Conservation (phyloP, 345 rosid genomes). For the Eutrema yunnanense region DNA sequence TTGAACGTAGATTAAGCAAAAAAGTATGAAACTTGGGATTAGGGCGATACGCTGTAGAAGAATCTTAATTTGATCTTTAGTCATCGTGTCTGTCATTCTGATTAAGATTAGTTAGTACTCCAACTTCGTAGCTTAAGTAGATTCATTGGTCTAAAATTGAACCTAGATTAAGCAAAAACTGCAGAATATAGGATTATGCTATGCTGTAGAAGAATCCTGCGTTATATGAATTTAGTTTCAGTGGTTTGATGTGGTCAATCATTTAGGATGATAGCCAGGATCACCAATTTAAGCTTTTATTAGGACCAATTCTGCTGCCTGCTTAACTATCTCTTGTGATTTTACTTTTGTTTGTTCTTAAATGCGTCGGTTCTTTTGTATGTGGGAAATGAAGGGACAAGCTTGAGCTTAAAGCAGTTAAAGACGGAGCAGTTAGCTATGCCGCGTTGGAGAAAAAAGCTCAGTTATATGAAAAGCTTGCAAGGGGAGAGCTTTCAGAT, state of each 20-base stretch:
- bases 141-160: not conserved
- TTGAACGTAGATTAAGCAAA: not conserved
- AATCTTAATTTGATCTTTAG: not conserved
- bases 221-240: not conserved
- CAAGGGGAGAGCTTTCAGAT: conserved; percentile 75
- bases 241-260: not conserved
- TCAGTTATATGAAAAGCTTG: conserved; percentile 71
- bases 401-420: conserved; percentile 80
- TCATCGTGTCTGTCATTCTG: not conserved
- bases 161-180: not conserved
- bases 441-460: conserved; percentile 94
- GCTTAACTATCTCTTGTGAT: not conserved
- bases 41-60: not conserved
- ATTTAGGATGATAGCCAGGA: not conserved
- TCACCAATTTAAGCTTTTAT: not conserved
- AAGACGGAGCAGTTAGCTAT: conserved; percentile 72
- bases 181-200: not conserved
- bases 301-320: not conserved
- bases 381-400: conserved; percentile 56
- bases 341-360: not conserved
- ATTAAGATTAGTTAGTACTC: no score
- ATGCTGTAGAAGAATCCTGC: not conserved
- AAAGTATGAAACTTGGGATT: not conserved
- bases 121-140: not conserved
- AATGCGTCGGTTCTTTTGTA: not conserved